A percentile compares a stretch with the other conserved stretches of the same genome.
Evolutionary conservation across 73 alveolate genomes (phyloP).

Genomic region (Tetrahymena elliotti): DNA sequence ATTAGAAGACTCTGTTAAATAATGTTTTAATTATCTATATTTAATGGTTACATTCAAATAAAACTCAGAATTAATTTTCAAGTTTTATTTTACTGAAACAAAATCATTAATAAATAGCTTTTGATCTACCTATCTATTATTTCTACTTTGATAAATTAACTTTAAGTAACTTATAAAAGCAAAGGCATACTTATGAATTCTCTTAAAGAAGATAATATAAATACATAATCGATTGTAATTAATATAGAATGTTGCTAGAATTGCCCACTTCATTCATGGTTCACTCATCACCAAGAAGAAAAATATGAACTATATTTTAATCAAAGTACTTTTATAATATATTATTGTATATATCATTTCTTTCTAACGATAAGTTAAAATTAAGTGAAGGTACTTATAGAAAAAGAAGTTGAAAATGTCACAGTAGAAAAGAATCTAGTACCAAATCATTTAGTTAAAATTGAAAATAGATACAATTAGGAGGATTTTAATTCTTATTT

Average conservation of each 20-base stretch:
- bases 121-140: no score
- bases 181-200: no score
- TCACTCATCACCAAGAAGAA: background rate
- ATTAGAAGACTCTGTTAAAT: background rate
- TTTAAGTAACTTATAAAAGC: no score
- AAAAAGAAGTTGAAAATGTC: background rate
- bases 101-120: background rate
- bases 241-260: background rate
- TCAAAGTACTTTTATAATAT: background rate
- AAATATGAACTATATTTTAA: background rate
- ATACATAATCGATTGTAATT: background rate
- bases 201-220: background rate
- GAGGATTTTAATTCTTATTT: background rate
- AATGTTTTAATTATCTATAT: no score
- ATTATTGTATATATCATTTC: background rate
- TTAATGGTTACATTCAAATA: background rate
- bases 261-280: background rate
- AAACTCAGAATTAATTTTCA: background rate
- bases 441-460: background rate
- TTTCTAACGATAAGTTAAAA: background rate
- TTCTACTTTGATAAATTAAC: background rate
- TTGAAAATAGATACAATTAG: background rate
- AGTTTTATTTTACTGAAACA: background rate
- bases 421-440: background rate
- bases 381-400: background rate